Base-by-base conservation (phyloP, 352 stramenopile genomes). In the Phytophthora litchii region DNA sequence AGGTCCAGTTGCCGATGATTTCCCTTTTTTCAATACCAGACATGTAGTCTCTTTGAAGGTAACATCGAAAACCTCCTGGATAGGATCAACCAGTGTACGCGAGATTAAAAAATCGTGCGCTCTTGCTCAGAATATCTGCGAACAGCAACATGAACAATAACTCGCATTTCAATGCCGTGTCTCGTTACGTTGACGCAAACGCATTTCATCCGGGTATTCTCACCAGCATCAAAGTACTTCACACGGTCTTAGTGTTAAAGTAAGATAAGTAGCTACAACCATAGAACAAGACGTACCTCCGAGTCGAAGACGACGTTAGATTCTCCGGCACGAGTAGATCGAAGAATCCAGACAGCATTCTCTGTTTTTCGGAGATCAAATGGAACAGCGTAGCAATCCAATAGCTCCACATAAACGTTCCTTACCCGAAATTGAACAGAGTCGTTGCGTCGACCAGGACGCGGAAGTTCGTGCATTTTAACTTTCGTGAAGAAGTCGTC, bases 91-190 rank as follows among this genome's bases (percentile, higher is more conserved):
- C 27, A 67, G 7, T 11, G 12, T 47, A 8, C 58, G 42, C 20
- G n/a, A 27, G 11, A 67, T 52, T n/a, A n/a, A 25, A 67, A 62
- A 27, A 47, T 36, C 0, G 16, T 56, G 17, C 51, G 58, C 19
- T 61, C 38, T 25, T 51, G 6, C 21, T 67, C 51, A 2, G 56
- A 37, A 17, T 62, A 67, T 31, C 52, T 67, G 13, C 41, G 57
- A 37, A 36, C 27, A 2, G 36, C 50, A 1, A 29, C 32, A 35
- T 45, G 49, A 1, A 40, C 13, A 9, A 44, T 29, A 11, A 54
- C n/a, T 3, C 12, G 35, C 16, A 45, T 25, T 1, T n/a, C 19
- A 0, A 50, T 17, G 6, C 12, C 35, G 2, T 38, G n/a, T 13
- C 21, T 17, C 4, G 17, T 19, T 8, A 19, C n/a, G 4, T 3